Conservation (phyloP, 768 basidiomycete species). For the Amanita molliuscula region DNA sequence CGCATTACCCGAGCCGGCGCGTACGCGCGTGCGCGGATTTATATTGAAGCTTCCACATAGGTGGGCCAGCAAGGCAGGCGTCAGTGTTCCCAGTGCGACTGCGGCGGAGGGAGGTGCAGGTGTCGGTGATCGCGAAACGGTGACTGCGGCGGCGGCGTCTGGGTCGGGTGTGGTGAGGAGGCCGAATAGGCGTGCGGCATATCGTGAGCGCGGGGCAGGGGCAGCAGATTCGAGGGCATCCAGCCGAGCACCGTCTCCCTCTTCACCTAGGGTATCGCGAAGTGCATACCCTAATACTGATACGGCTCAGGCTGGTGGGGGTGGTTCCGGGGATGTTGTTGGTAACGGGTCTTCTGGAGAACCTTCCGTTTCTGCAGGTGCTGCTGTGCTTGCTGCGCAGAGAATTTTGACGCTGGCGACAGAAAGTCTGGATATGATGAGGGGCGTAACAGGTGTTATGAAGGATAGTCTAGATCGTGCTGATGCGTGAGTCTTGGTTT, state of each 20-base stretch:
- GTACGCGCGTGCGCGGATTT: constrained; percentile 60
- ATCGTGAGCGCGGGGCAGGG: constrained; percentile 30
- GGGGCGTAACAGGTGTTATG: constrained; percentile 79
- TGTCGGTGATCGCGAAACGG: constrained; percentile 19
- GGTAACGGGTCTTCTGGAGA: constrained; percentile 8
- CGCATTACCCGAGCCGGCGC: constrained; percentile 79
- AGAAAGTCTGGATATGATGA: constrained; percentile 90
- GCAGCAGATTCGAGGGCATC: constrained; percentile 15
- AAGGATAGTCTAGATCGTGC: constrained; percentile 82
- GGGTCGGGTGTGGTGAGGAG: constrained; percentile 21
- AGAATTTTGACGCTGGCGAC: constrained; percentile 76
- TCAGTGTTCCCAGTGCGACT: constrained; percentile 5
- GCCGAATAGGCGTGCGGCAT: constrained; percentile 21
- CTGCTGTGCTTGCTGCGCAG: constrained; percentile 68
- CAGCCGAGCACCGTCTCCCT: constrained; percentile 17
- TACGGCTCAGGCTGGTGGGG: constrained; percentile 5
- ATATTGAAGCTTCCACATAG: constrained; percentile 72
- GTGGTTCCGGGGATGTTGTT: constrained; percentile 4
- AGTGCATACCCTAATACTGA: too few relatives aligned
- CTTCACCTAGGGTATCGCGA: constrained; percentile 7
- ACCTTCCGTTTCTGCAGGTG: constrained; percentile 28
- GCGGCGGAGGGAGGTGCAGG: not conserved
- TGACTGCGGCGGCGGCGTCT: constrained; percentile 25
- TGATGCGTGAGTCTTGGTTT: constrained; percentile 50
- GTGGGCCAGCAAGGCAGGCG: constrained; percentile 49